Evolutionary conservation across 805 yeast genomes (phyloP), one percentile per base, ranked within the genome.

Genomic region (Isabelozyma gotoi): DNA sequence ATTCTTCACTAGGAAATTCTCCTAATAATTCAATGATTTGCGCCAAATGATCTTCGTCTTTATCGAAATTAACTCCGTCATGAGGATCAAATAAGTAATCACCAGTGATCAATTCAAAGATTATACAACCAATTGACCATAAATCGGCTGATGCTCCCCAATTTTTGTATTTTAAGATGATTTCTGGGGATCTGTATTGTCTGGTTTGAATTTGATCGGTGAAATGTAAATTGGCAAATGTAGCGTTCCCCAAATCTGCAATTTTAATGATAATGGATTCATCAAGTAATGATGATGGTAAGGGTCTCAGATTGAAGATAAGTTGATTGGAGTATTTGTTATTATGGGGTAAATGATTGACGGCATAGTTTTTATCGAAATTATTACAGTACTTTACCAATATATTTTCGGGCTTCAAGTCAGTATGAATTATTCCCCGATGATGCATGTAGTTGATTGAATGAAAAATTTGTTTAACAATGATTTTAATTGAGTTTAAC

Each of bases 161-260:
- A 4, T 48, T 40, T 41, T 68, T 64, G 32, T 74, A 72, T 41
- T 58, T 59, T 43, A 65, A 53, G 11, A 56, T 58, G 57, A 59
- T 65, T 59, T 92, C 99, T 1, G 98, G 98, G 0, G 97, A 80
- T 36, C 99, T 74, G 63, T 90, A 90, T 62, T 90, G 97, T 37
- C 97, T 75, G 1, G 97, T 90, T 65, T 90, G 97, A 48, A 90
- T 88, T 49, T 88, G 91, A 62, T 88, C 81, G 4, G 96, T 87
- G 64, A 85, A 88, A 60, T 90, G 97, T 40, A 79, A 79, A 57
- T 81, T 77, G 4, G 77, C 73, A 82, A 88, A 88, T 51, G 96
- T 88, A 1, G 96, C 95, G 59, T 91, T 90, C 32, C 97, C 97
- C 45, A 90, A 73, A 63, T 92, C 99, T 2, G 96, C 98, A 49